Conservation (phyloP, 116 monocot genomes). For the Cymodocea nodosa region DNA sequence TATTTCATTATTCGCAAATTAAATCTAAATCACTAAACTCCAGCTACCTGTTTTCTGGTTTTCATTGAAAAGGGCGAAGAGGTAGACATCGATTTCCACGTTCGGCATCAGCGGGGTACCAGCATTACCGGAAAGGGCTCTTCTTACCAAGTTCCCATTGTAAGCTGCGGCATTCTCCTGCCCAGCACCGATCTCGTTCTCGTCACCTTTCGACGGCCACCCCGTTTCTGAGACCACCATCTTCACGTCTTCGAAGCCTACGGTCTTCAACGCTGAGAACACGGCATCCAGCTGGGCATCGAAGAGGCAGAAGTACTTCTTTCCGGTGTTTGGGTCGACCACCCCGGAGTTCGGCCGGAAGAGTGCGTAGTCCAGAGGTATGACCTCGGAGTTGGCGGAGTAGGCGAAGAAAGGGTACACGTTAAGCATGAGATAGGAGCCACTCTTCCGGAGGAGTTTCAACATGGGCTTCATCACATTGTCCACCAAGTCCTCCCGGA, state of each 20-base stretch:
- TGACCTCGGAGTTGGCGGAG: constrained; percentile 33
- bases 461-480: constrained; percentile 30
- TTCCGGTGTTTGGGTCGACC: constrained; percentile 15
- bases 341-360: constrained; percentile 35
- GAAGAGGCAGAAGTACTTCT: constrained; percentile 24
- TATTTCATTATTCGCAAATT: too few relatives aligned
- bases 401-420: constrained; percentile 52
- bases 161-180: constrained; percentile 52
- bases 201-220: constrained; percentile 72
- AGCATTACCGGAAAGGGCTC: constrained; percentile 47
- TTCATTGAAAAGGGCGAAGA: constrained; percentile 28
- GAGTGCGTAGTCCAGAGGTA: constrained; percentile 38
- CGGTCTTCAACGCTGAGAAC: constrained; percentile 33
- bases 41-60: constrained; percentile 42
- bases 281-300: constrained; percentile 76
- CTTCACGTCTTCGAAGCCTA: constrained; percentile 28
- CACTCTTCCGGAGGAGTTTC: constrained; percentile 18
- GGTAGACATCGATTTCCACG: constrained; percentile 23
- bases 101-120: constrained; percentile 44
- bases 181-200: constrained; percentile 41
- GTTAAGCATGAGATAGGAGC: constrained; percentile 34
- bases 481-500: constrained; percentile 20
- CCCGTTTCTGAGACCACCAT: constrained; percentile 68
- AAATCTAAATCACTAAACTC: too few relatives aligned
- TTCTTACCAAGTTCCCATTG: constrained; percentile 43